These are phyloP conservation scores for Quambalaria eucalypti DNA, from an alignment of 1,284 basidiomycete species.

Conservation along the genomic window DNA sequence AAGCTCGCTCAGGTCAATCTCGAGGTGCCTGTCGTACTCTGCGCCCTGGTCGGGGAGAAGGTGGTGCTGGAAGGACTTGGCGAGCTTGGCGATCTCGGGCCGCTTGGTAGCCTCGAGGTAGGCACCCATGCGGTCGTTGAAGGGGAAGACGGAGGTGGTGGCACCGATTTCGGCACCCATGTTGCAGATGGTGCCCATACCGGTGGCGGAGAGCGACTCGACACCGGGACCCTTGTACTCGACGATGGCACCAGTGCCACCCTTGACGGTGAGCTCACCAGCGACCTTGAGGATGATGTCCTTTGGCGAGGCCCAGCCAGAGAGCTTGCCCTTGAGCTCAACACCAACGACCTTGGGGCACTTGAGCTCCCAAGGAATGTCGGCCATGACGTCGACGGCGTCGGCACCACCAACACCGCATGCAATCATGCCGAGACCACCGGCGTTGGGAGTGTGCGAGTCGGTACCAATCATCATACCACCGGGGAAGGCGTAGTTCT, in stretches of 20 bases:
- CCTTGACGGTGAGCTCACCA: conserved; percentile 47
- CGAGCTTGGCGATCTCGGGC: conserved; percentile 76
- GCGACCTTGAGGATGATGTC: conserved; percentile 46
- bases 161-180: conserved; percentile 99
- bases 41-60: conserved; percentile 77
- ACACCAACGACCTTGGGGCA: conserved; percentile 98
- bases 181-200: conserved; percentile 99
- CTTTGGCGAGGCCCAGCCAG: conserved; percentile 96
- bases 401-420: conserved; percentile 99
- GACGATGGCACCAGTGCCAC: conserved; percentile 47
- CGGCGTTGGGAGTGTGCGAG: conserved; percentile 97
- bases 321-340: conserved; percentile 86
- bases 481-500: conserved; percentile 98
- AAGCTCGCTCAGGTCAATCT: conserved; percentile 89
- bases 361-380: conserved; percentile 96
- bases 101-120: conserved; percentile 93
- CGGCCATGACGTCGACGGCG: conserved; percentile 97
- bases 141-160: conserved; percentile 97
- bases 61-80: conserved; percentile 82
- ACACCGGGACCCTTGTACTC: conserved; percentile 59
- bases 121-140: conserved; percentile 85
- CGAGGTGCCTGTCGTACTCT: conserved; percentile 88
- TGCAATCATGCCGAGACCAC: conserved; percentile 96
- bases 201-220: conserved; percentile 90
- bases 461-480: conserved; percentile 99